Base-by-base conservation (phyloP, 306 rosid species). In the Dicorynia guianensis region DNA sequence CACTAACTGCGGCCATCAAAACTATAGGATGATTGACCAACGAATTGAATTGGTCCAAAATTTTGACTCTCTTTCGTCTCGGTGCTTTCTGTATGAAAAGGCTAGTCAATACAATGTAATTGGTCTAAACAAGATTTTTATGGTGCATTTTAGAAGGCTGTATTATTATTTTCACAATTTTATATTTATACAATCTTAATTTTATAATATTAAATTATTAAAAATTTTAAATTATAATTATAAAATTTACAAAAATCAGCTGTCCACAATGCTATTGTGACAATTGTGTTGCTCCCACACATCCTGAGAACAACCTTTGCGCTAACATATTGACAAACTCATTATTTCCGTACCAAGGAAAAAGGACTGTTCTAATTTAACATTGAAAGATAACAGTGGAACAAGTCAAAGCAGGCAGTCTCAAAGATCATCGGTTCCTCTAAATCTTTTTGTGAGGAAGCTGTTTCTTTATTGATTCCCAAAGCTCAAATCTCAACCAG, bases 31-130 rank as follows among this genome's bases (percentile, higher is more conserved):
- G 61, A 18, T 48, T 68, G 81, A 77, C 63, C 63, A 59, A 54
- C 48, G 74, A 75, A 42, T 65, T 65, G 80, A 76, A 76, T 54
- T 54, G 58, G 73, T 76, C 73, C 46, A 34, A 75, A 65, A 2
- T 65, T 76, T 43, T 55, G 66, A 76, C 80, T 43, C 6, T 66
- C 20, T 15, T 52, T 42, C 7, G 20, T 46, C 52, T 46, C 3
- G 11, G 52, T 9, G 46, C 46, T 10, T 40, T 10, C 9, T 40
- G 46, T 40, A 40, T 3, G 35, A 15, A 13, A 25, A 19, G 11
- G 60, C 64, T 42, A 11, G 35, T 63, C 44, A 58, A 66, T 25
- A 65, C 42, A 46, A 38, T 62, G 58, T 20, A 64, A 11, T 44
- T 65, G 70, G 70, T 20, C 10, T 6, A 43, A 43, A 20, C 7